phyloP scores from a whole-genome alignment of 2,329 filamentous ascomycete genomes.

The Claviceps purpurea region DNA sequence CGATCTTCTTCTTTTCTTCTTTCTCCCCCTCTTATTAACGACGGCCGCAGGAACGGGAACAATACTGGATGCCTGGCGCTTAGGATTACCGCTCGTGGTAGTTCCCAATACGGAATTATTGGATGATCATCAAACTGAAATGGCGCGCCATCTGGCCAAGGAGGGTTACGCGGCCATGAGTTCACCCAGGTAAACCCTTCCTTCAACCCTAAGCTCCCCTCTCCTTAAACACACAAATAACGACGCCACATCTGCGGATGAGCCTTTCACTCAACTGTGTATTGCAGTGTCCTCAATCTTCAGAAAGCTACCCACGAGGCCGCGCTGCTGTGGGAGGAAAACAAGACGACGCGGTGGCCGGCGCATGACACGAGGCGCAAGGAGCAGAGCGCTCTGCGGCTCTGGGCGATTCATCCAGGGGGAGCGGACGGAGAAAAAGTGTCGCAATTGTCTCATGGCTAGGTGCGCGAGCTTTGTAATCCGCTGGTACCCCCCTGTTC shows the following conservation, averaged over 20 bases:
- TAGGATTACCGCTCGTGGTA: conserved; percentile 67
- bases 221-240: not conserved
- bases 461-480: conserved; percentile 13
- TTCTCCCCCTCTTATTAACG: not conserved
- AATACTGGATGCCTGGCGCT: conserved; percentile 68
- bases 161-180: conserved; percentile 69
- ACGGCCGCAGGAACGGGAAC: conserved; percentile 62
- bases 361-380: conserved; percentile 13
- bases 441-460: conserved; percentile 25
- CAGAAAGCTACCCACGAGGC: conserved; percentile 24
- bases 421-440: conserved; percentile 23
- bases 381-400: conserved; percentile 10
- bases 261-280: too few relatives aligned
- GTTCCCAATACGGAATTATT: conserved; percentile 75
- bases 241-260: too few relatives aligned
- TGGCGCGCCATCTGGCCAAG: conserved; percentile 61
- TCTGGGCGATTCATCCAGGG: conserved; percentile 22
- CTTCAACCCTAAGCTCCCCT: not conserved
- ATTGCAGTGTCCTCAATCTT: conserved; percentile 18
- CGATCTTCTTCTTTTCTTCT: not conserved
- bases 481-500: conserved; percentile 2
- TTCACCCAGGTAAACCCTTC: conserved; percentile 39
- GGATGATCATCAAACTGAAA: conserved; percentile 82
- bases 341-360: conserved; percentile 20
- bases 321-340: conserved; percentile 22